A percentile compares a stretch with the other conserved stretches of the same genome.
Evolutionary conservation across 257 asterid species (phyloP).

Genomic region (Echium plantagineum): DNA sequence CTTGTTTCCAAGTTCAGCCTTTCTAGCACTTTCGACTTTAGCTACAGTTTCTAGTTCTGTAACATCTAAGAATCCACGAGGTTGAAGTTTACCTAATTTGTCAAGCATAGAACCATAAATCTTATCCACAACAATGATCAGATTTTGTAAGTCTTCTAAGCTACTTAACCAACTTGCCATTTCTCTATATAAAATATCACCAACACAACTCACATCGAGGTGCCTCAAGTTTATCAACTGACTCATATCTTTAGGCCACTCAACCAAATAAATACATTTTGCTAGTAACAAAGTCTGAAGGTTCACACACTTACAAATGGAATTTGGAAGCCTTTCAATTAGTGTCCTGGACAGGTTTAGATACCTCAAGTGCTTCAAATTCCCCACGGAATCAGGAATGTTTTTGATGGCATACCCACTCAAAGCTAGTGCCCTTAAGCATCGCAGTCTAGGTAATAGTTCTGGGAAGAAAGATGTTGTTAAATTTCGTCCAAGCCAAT

Average conservation of each 20-base stretch:
- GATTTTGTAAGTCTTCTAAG: background rate
- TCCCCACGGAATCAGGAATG: background rate
- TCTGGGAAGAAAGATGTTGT: background rate
- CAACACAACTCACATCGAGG: background rate
- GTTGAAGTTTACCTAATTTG: slow-evolving; percentile 5
- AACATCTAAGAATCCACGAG: background rate
- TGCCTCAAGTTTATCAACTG: slow-evolving; percentile 1
- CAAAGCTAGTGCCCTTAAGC: slow-evolving; percentile 6
- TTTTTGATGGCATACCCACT: fast-evolving
- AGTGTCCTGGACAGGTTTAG: background rate
- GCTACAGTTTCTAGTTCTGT: slow-evolving; percentile 8
- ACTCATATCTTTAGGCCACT: background rate
- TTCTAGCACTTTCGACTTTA: background rate
- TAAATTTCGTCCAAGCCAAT: fast-evolving
- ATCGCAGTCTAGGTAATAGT: background rate
- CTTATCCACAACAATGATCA: background rate
- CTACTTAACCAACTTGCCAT: slow-evolving; percentile 3
- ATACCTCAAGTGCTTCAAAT: slow-evolving; percentile 5
- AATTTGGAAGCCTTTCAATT: background rate
- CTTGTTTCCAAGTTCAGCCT: slow-evolving; percentile 4
- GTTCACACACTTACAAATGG: background rate
- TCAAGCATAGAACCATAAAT: slow-evolving; percentile 7
- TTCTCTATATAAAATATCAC: background rate
- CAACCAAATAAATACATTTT: fast-evolving
- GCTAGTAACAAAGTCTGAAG: slow-evolving; percentile 5